Evolutionary conservation across 148 eudicot species (phyloP), one percentile per base, ranked within the genome.

Genomic region (Camellia sinensis): DNA sequence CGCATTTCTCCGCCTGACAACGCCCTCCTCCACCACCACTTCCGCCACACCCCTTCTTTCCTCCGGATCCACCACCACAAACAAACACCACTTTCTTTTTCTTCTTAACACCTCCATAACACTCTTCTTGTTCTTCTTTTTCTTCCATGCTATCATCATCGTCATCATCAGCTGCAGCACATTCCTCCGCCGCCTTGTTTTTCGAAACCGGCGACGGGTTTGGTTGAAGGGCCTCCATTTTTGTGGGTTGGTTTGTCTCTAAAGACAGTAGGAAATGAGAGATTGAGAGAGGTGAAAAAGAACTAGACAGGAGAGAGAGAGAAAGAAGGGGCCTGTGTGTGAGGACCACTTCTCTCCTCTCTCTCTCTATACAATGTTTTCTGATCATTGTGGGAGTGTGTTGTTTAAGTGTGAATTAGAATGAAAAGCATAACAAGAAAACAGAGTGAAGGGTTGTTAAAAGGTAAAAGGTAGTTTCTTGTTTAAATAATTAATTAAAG

Each of bases 1-100:
- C 74, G 74, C 74, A 70, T 56, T 10, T 70, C 74, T 70, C 74
- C 74, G 74, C 54, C 74, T 70, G 74, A 50, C 74, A 70, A 19
- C 56, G 56, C 56, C 56, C 74, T 10, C 53, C 41, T 22, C 22
- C 54, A 4, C 37, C 72, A 7, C 70, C 50, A 43, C 70, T 12
- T 3, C 71, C 71, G n/a, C 10, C 71, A 3, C 29, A n/a, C 40
- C 13, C 74, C 56, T 9, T 70, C 7, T 70, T 70, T 22, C 56
- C 74, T 22, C 56, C 74, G 1, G 74, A 70, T 29, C 74, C 74
- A 70, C 74, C n/a, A 67, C 12, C 57, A 63, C 29, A 0, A 63
- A 8, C 9, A 45, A 69, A 10, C 56, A 46, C 56, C 74, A 70
- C 19, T 46, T n/a, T 46, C 53, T 69, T 29, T 29, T 29, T 69